Conservation (phyloP, 1,139 yeast genomes). For the Diutina sp. region DNA sequence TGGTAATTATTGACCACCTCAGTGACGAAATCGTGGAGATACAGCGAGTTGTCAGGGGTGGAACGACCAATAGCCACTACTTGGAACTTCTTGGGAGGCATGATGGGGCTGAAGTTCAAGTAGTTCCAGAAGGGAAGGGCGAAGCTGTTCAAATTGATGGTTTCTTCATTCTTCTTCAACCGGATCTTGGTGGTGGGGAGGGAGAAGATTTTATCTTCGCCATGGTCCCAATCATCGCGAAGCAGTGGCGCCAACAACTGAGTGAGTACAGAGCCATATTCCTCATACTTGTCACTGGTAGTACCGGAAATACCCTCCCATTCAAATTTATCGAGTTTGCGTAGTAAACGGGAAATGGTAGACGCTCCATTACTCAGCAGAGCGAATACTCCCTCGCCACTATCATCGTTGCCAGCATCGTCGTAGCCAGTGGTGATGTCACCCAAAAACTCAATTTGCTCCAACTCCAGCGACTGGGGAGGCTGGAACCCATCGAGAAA, state of each 20-base stretch:
- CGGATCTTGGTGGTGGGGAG: conserved; percentile 16
- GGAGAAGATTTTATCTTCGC: conserved; percentile 8
- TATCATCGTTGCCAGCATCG: neutral
- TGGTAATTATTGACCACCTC: conserved; percentile 26
- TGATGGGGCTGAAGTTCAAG: conserved; percentile 41
- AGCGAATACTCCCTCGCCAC: neutral
- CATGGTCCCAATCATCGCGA: neutral
- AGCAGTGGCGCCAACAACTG: neutral
- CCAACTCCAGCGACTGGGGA: neutral
- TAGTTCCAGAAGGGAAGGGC: conserved; percentile 41
- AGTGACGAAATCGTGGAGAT: neutral
- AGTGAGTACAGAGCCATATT: neutral
- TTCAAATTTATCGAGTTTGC: neutral
- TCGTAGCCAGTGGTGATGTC: conserved; percentile 1
- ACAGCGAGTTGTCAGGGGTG: neutral
- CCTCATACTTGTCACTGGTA: neutral
- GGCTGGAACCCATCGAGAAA: conserved; percentile 9
- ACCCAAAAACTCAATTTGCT: conserved; percentile 1
- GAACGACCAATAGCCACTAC: conserved; percentile 14
- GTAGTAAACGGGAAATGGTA: neutral
- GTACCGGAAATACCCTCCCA: neutral
- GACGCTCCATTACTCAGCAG: neutral
- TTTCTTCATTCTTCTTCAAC: conserved; percentile 16
- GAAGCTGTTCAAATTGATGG: conserved; percentile 22
- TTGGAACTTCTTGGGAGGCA: conserved; percentile 37